Conservation (phyloP, 768 basidiomycete species). For the Hirschioporus abietinus region DNA sequence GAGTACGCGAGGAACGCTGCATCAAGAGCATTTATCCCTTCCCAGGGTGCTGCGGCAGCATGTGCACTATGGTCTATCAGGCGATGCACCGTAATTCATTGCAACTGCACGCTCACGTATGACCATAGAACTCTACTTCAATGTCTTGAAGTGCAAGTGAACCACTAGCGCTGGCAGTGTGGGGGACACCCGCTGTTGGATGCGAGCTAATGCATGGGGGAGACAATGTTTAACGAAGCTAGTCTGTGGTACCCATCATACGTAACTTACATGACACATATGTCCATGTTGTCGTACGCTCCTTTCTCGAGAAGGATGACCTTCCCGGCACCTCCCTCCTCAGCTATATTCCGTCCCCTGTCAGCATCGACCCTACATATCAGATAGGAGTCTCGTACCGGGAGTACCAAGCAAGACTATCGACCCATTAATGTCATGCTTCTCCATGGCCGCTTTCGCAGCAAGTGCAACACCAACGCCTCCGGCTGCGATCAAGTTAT, state of each 20-base stretch:
- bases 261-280: conserved; percentile 60
- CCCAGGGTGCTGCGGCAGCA: conserved; percentile 80
- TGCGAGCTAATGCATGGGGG: conserved; percentile 52
- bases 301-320: conserved; percentile 66
- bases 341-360: conserved; percentile 34
- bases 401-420: conserved; percentile 25
- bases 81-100: conserved; percentile 9
- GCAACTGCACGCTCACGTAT: conserved; percentile 42
- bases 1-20: conserved; percentile 85
- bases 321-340: conserved; percentile 79
- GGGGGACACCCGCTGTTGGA: conserved; percentile 50
- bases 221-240: conserved; percentile 6
- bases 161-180: conserved; percentile 46
- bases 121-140: conserved; percentile 68
- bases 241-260: conserved; percentile 13
- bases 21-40: conserved; percentile 82
- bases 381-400: conserved; percentile 20
- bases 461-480: conserved; percentile 25
- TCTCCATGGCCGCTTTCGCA: conserved; percentile 19
- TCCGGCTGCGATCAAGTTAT: conserved; percentile 22
- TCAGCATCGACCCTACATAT: conserved; percentile 10
- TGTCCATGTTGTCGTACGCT: conserved; percentile 77
- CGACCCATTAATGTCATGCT: conserved; percentile 20
- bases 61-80: conserved; percentile 49
- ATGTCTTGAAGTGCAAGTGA: conserved; percentile 62